Conservation (phyloP, 768 basidiomycete species). For the Pulveroboletus frians region DNA sequence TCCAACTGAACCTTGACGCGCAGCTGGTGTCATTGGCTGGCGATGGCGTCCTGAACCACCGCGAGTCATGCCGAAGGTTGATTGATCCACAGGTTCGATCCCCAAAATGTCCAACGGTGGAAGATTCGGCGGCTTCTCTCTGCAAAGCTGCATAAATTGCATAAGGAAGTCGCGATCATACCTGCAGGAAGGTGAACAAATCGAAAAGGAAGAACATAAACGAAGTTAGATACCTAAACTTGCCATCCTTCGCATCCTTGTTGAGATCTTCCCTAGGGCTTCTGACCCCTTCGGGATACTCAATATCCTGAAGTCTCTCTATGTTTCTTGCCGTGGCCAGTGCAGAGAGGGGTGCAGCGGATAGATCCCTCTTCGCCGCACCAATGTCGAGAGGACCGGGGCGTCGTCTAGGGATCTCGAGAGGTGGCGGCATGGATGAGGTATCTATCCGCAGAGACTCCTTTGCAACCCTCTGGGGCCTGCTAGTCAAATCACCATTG, state of each 20-base stretch:
- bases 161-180: constrained; percentile 97
- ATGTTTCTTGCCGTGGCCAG: constrained; percentile 82
- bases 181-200: constrained; percentile 37
- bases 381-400: constrained; percentile 74
- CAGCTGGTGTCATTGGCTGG: constrained; percentile 37
- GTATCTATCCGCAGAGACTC: constrained; percentile 67
- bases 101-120: constrained; percentile 89
- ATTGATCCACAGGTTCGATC: constrained; percentile 69
- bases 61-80: constrained; percentile 47
- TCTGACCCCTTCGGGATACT: constrained; percentile 78
- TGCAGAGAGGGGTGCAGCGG: constrained; percentile 43
- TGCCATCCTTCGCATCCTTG: constrained; percentile 75
- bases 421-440: constrained; percentile 36
- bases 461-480: constrained; percentile 35
- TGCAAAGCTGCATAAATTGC: constrained; percentile 94
- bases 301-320: constrained; percentile 68
- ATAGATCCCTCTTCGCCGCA: constrained; percentile 38
- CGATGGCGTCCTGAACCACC: constrained; percentile 63
- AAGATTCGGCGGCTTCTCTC: constrained; percentile 88
- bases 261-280: constrained; percentile 87
- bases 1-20: constrained; percentile 48
- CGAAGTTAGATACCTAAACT: constrained; percentile 62
- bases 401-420: constrained; percentile 41
- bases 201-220: background rate
- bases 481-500: constrained; percentile 40